Base-by-base conservation (phyloP, 495 filamentous ascomycete genomes). In the Neurospora africana region DNA sequence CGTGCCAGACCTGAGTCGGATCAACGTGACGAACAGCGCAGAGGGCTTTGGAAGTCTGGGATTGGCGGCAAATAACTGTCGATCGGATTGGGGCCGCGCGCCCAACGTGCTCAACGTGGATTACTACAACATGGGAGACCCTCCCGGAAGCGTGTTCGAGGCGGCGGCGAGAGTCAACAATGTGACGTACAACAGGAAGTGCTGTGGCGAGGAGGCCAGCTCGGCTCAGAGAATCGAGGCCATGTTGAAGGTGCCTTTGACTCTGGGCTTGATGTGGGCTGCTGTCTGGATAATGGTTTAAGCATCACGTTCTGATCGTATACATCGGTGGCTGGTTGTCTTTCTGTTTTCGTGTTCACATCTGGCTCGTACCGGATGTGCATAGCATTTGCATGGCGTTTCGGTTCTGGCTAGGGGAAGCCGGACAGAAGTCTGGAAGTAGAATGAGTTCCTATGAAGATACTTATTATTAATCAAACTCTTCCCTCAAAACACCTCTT, bases 51-150 rank as follows among this genome's bases (percentile, higher is more conserved):
- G 92, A 19, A 93, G 91, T 80, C 82, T 97, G 58, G 94, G 93
- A 0, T 72, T 80, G 33, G 91, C 92, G 80, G 88, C 89, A 0
- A 79, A 86, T 10, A 86, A 89, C 67, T 98, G 95, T 79, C 87
- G 85, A 83, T 83, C 72, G 0, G 81, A 82, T 30, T 97, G 92
- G 91, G 84, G 84, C 27, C 87, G 91, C 41, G 85, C 91, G 2
- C 95, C 95, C 0, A 97, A 92, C 78, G 91, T 97, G 76, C 85
- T 98, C 9, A 87, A 97, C 35, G 93, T 97, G 5, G 95, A 98
- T 78, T 96, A 92, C 78, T 97, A 95, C 81, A 91, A 96, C 76
- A 80, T 81, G 69, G 93, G 92, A 69, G 83, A 82, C 15, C 87
- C 82, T 69, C 73, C 82, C 1, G 95, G 95, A n/a, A 91, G 91